Evolutionary conservation across 2,329 filamentous ascomycete genomes (phyloP), one percentile per base, ranked within the genome.

Genomic region (Colletotrichum somersetense): DNA sequence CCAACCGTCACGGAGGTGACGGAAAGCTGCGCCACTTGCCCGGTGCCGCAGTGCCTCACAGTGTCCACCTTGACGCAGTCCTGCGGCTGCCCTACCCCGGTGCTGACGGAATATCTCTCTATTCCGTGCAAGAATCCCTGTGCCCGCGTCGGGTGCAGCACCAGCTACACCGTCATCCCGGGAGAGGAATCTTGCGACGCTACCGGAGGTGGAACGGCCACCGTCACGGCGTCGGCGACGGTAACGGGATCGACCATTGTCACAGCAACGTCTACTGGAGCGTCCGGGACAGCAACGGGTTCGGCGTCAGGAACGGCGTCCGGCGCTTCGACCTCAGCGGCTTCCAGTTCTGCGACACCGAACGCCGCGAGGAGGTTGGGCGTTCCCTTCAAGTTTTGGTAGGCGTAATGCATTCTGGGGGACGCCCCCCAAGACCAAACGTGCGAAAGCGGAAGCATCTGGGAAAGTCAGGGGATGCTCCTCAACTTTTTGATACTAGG

Each of bases 11-110:
- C 80, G 1, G 64, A 75, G 10, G 79, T 78, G 8, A 53, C 72
- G 4, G 76, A 77, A 11, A 67, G 77, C n/a, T 83, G 81, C 75
- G 77, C 78, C 16, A 81, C 79, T 1, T 83, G 81, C 71, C 57
- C 77, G 1, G 71, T 77, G 30, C 79, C 77, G 14, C 61, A 76
- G 65, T 83, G 81, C 59, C 65, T 82, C 48, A 72, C 40, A 2
- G 35, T 79, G 26, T 73, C 74, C 38, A 82, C 80, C 6, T 63
- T 82, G 23, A 79, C 76, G 26, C 79, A 78, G 12, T 75, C 75
- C 4, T 80, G 80, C 67, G 80, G 79, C 38, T 83, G 81, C 58
- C 79, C 80, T 1, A 59, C 71, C 7, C 76, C 68, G 1, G 74
- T 79, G 44, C 74, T 78, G 12, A 83, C 81, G 1, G 75, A 78